A percentile compares a stretch with the other conserved stretches of the same genome.
Evolutionary conservation across 2,329 filamentous ascomycete genomes (phyloP).

Genomic region (Stachybotrys echinatus): DNA sequence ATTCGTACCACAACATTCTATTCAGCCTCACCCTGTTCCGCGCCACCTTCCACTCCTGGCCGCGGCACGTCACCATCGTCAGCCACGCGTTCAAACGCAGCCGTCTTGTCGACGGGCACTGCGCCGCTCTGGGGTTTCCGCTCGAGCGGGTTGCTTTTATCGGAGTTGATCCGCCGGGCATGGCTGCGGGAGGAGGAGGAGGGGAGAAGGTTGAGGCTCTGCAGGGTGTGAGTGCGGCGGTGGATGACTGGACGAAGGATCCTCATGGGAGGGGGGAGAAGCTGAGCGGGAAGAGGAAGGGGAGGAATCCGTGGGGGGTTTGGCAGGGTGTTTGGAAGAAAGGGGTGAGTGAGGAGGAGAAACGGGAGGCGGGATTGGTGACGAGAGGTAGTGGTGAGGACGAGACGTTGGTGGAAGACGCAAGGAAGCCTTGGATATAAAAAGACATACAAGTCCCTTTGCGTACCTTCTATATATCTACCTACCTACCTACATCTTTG

Average conservation of each 20-base stretch:
- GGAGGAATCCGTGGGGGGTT: constrained; percentile 43
- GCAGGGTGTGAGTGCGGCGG: constrained; percentile 34
- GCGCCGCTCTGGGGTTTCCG: constrained; percentile 54
- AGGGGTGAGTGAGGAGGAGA: constrained; percentile 21
- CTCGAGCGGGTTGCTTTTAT: constrained; percentile 41
- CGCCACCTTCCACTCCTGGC: constrained; percentile 41
- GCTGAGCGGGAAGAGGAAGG: constrained; percentile 41
- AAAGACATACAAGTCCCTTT: background rate
- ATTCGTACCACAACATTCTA: constrained; percentile 81
- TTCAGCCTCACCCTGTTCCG: constrained; percentile 60
- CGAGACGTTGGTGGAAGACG: constrained; percentile 34
- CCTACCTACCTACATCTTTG: constrained; percentile 13
- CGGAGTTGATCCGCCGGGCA: constrained; percentile 59
- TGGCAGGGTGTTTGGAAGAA: constrained; percentile 37
- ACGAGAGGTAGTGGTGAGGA: constrained; percentile 25
- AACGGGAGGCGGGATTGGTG: constrained; percentile 29
- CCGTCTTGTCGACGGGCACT: constrained; percentile 60
- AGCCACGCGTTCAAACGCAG: constrained; percentile 65
- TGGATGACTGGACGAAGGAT: constrained; percentile 45
- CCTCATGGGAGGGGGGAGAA: constrained; percentile 42
- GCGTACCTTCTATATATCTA: background rate
- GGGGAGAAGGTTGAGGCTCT: constrained; percentile 32
- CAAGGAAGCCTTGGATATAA: constrained; percentile 32
- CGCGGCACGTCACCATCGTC: constrained; percentile 54
- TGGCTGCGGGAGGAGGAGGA: constrained; percentile 20